These are phyloP conservation scores for Blastobotrys serpentis DNA, from an alignment of 1,139 yeast genomes.

Conservation along the genomic window DNA sequence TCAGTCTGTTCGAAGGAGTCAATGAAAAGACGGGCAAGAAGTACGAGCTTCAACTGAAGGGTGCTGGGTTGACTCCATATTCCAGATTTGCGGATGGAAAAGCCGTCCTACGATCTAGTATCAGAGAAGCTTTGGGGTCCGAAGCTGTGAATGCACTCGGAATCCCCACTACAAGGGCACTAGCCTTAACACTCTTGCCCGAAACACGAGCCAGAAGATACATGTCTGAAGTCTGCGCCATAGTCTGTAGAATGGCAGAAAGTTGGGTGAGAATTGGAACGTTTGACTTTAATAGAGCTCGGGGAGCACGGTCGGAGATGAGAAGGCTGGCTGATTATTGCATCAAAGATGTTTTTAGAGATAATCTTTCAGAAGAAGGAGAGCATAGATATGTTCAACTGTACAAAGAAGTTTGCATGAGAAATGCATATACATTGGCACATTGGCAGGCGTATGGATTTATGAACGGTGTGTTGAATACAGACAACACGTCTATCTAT, in stretches of 20 bases:
- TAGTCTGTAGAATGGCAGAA: constrained; percentile 80
- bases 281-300: constrained; percentile 79
- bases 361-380: constrained; percentile 25
- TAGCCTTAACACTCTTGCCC: constrained; percentile 70
- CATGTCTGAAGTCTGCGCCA: constrained; percentile 73
- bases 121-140: constrained; percentile 82
- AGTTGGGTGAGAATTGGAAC: constrained; percentile 87
- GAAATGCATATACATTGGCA: constrained; percentile 79
- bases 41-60: constrained; percentile 81
- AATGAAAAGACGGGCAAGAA: constrained; percentile 39
- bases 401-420: constrained; percentile 63
- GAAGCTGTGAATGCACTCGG: constrained; percentile 81
- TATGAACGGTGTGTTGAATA: constrained; percentile 88
- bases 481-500: constrained; percentile 85
- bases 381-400: constrained; percentile 64
- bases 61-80: constrained; percentile 88
- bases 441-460: constrained; percentile 91
- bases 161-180: constrained; percentile 82
- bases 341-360: constrained; percentile 58
- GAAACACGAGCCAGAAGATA: constrained; percentile 73
- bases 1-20: constrained; percentile 69
- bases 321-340: constrained; percentile 68
- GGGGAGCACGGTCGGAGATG: constrained; percentile 66
- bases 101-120: constrained; percentile 83
- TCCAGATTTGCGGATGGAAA: constrained; percentile 96